Base-by-base conservation (phyloP, 1,284 basidiomycete species). In the Cystobasidium slooffiae region DNA sequence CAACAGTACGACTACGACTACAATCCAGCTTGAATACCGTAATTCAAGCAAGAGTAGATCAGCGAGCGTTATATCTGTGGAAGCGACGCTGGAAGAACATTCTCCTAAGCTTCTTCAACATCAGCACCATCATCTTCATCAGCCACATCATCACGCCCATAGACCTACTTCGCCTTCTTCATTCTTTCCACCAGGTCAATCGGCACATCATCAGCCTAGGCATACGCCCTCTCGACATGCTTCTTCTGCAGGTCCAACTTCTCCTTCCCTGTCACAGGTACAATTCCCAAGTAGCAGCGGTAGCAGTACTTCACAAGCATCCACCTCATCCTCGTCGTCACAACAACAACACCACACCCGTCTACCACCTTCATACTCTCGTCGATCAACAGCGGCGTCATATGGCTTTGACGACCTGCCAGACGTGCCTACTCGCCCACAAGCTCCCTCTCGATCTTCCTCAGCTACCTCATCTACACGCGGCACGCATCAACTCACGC, bases 21-120 rank as follows among this genome's bases (percentile, higher is more conserved):
- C 66, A 9, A 68, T 68, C 47, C 66, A 68, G 55, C 66, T 68
- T 14, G 66, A 68, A 55, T 68, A 68, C 31, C 52, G 66, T 9
- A 58, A 56, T 59, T 53, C 66, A 46, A 68, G 66, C 66, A 68
- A 68, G 53, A 56, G 53, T 68, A 49, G 66, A 43, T 68, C 66
- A 56, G 52, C 66, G 6, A 56, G 53, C 39, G 66, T 68, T 31
- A 68, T 68, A 9, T 68, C 66, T 3, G 66, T 68, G 10, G 66
- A 68, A 59, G 66, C 66, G 0, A 68, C 66, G 0, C 22, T 68
- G 1, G 52, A 56, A 46, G 66, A 68, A 49, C 66, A 59, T 18
- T 56, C 66, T 6, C 66, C 39, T 47, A 53, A 63, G 31, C 47
- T 16, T 20, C 47, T 20, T 8, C 55, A 56, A 18, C 24, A 18